phyloP scores from a whole-genome alignment of 1,284 basidiomycete genomes.

The Schizophyllum amplum region DNA sequence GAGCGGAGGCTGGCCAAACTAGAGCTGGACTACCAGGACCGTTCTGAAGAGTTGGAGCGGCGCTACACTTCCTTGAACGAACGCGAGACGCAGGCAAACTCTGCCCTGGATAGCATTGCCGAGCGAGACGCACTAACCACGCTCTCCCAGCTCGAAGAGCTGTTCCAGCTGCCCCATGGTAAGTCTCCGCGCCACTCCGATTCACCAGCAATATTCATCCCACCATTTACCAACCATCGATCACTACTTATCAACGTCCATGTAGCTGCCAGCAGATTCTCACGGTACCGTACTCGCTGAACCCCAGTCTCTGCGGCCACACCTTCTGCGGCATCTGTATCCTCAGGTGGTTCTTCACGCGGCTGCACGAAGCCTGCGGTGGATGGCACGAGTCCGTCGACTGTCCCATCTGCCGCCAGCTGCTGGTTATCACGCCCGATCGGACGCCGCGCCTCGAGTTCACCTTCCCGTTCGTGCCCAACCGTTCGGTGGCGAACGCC shows the following conservation, averaged over 20 bases:
- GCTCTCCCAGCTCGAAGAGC: slow-evolving; percentile 46
- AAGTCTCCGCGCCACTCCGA: slow-evolving; percentile 16
- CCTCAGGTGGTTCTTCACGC: slow-evolving; percentile 59
- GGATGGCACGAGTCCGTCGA: slow-evolving; percentile 57
- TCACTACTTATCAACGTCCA: no score
- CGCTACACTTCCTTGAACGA: slow-evolving; percentile 26
- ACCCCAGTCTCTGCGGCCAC: slow-evolving; percentile 50
- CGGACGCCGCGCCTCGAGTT: slow-evolving; percentile 35
- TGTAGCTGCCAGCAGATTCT: slow-evolving; percentile 39
- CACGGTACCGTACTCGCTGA: slow-evolving; percentile 51
- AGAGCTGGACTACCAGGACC: slow-evolving; percentile 28
- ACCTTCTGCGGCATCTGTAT: slow-evolving; percentile 59
- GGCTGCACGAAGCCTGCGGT: slow-evolving; percentile 49
- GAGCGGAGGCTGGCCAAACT: slow-evolving; percentile 28
- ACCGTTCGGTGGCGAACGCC: slow-evolving; percentile 42
- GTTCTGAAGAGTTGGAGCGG: slow-evolving; percentile 28
- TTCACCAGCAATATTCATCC: not conserved
- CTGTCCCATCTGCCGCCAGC: slow-evolving; percentile 56
- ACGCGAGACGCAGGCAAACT: slow-evolving; percentile 31
- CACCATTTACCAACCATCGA: slow-evolving; percentile 8
- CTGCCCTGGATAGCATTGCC: slow-evolving; percentile 30
- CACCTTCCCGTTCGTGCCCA: slow-evolving; percentile 55
- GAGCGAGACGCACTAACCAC: slow-evolving; percentile 31
- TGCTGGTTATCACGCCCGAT: slow-evolving; percentile 42
- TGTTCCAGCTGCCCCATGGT: slow-evolving; percentile 50